Base-by-base conservation (phyloP, 208 protist genomes). In the Crithidia brevicula region DNA sequence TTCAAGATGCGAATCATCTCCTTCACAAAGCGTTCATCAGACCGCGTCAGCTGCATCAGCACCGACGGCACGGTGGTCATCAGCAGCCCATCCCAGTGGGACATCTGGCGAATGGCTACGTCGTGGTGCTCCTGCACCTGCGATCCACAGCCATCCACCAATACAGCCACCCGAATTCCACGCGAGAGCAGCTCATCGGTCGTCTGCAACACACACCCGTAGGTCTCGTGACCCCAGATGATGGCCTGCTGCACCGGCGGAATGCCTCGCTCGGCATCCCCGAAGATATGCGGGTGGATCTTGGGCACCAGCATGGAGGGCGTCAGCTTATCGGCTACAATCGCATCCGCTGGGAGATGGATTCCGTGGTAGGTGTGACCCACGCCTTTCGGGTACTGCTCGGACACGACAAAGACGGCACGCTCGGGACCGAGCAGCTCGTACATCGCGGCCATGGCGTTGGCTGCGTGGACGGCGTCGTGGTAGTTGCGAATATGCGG, bases 141-240 rank as follows among this genome's bases (percentile, higher is more conserved):
- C n/a, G 76, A 63, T 0, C 63, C 74, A 31, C 67, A 81, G 34
- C 85, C 85, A 52, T 92, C 88, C 4, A 74, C 67, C 34, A 77
- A 64, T 16, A 94, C 63, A 23, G 77, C 79, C 4, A 94, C 88
- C 11, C 79, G 72, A 23, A 88, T 85, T 4, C 80, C 79, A n/a
- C 58, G 51, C n/a, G 74, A 46, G 20, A 92, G 57, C 8, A 95
- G 67, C 23, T 72, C 89, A 18, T 86, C 78, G 22, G 77, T 77
- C 10, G 86, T 91, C 49, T 89, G 79, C 42, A 90, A 15, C 16
- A 95, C 23, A 54, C 89, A 95, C 22, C 88, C 86, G 36, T 91
- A 80, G 30, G 86, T 86, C 64, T 95, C 89, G 47, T 79, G 66
- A 23, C 89, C 89, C 76, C 79, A 91, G 25, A 95, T 67, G 31